A percentile compares a stretch with the other conserved stretches of the same genome.
phyloP scores from a whole-genome alignment of 768 basidiomycete species.

The Mycena galericulata region DNA sequence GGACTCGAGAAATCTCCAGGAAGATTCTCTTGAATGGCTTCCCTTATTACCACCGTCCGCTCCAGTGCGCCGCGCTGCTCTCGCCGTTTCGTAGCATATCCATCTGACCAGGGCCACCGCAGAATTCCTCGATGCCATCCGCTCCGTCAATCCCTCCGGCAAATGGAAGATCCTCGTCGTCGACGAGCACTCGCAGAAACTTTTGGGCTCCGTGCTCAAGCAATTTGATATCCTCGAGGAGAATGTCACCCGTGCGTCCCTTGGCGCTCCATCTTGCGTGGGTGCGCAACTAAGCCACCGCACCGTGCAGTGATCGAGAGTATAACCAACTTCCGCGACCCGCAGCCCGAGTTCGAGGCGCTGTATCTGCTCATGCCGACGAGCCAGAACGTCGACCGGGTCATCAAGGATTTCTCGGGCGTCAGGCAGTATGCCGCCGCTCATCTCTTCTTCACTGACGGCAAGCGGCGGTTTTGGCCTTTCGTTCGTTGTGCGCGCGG shows the following conservation, averaged over 20 bases:
- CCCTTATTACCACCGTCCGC: constrained; percentile 60
- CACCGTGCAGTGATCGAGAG: constrained; percentile 93
- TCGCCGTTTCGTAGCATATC: constrained; percentile 5
- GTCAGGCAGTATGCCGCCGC: constrained; percentile 83
- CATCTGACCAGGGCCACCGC: constrained; percentile 8
- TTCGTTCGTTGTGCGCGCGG: neutral
- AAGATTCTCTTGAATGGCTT: constrained; percentile 54
- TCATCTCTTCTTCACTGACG: constrained; percentile 94
- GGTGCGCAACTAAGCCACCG: constrained; percentile 24
- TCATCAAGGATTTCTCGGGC: constrained; percentile 84
- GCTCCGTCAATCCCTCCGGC: constrained; percentile 84
- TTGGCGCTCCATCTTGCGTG: neutral
- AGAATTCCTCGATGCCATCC: constrained; percentile 91
- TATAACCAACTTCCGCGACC: constrained; percentile 84
- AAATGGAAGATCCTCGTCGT: constrained; percentile 99
- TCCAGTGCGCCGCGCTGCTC: constrained; percentile 51
- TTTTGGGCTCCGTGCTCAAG: constrained; percentile 88
- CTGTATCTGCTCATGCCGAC: constrained; percentile 97
- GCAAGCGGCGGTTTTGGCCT: constrained; percentile 50
- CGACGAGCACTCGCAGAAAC: constrained; percentile 89
- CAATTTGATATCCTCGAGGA: constrained; percentile 95
- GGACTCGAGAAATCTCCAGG: too few relatives aligned
- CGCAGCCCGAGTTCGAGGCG: constrained; percentile 89
- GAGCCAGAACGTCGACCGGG: constrained; percentile 90
- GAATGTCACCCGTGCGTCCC: constrained; percentile 90